A percentile compares a stretch with the other conserved stretches of the same genome.
Conservation (phyloP, 495 filamentous ascomycete species). For the Parathielavia appendiculata region DNA sequence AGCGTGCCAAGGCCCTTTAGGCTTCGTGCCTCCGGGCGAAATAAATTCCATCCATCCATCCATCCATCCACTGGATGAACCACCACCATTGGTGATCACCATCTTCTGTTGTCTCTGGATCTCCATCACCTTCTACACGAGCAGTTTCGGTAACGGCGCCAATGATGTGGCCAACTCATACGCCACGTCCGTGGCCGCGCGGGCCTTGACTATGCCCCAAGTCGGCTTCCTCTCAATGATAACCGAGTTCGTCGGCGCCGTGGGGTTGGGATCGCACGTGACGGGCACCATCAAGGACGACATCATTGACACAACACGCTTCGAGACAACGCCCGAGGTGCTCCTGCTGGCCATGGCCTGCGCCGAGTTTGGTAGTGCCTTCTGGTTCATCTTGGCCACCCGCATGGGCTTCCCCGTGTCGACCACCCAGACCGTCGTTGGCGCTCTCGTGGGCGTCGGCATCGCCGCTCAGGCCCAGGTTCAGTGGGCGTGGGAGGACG, state of each 20-base stretch:
- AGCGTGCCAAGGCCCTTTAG: no score
- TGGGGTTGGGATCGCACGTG: constrained; percentile 56
- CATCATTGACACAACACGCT: constrained; percentile 52
- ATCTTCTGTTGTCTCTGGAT: no score
- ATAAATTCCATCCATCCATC: no score
- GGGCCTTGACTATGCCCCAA: constrained; percentile 47
- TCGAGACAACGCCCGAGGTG: constrained; percentile 48
- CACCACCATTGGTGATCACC: no score
- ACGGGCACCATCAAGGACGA: constrained; percentile 64
- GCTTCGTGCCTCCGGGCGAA: no score
- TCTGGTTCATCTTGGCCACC: constrained; percentile 56
- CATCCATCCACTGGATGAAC: no score
- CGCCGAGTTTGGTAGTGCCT: constrained; percentile 53
- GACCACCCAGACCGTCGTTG: constrained; percentile 60
- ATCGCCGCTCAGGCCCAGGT: constrained; percentile 49
- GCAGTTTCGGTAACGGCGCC: constrained; percentile 29
- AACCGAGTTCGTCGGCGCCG: constrained; percentile 62
- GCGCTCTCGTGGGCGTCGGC: constrained; percentile 59
- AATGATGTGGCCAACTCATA: constrained; percentile 77
- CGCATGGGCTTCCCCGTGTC: constrained; percentile 53
- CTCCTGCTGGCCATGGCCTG: constrained; percentile 61
- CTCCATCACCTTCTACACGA: background rate
- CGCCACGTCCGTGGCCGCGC: constrained; percentile 64
- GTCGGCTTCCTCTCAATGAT: constrained; percentile 35
- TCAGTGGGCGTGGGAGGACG: constrained; percentile 40